Conservation (phyloP, 2,329 filamentous ascomycete species). For the Fusarium oligoseptatum region DNA sequence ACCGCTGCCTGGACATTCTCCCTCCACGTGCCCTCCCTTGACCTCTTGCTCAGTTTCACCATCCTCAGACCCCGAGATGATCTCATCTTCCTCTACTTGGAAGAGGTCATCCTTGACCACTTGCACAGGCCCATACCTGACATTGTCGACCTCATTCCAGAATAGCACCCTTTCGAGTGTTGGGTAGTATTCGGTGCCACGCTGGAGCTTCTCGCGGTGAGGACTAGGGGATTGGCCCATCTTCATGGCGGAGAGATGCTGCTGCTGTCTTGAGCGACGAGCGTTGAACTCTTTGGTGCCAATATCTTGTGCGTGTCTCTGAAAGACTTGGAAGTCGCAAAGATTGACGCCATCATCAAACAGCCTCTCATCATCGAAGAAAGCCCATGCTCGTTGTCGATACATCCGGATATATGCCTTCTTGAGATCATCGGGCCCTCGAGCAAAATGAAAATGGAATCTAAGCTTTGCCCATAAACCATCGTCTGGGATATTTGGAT, state of each 20-base stretch:
- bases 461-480: neutral
- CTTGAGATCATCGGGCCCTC: neutral
- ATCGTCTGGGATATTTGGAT: neutral
- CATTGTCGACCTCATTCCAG: neutral
- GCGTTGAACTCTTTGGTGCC: neutral
- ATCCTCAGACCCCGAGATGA: neutral
- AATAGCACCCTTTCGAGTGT: neutral
- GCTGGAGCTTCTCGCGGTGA: neutral
- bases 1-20: neutral
- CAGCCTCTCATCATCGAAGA: constrained; percentile 7
- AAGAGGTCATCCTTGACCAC: neutral
- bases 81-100: neutral
- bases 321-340: neutral
- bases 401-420: constrained; percentile 9
- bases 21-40: neutral
- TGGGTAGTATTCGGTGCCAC: neutral
- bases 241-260: neutral
- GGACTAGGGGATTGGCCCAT: neutral
- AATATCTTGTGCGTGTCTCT: neutral
- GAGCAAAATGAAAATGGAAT: neutral
- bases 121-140: neutral
- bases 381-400: constrained; percentile 20
- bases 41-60: neutral
- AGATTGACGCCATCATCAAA: neutral
- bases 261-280: neutral